Evolutionary conservation across 2,329 filamentous ascomycete genomes (phyloP).

Genomic region (Aaosphaeria arxii): DNA sequence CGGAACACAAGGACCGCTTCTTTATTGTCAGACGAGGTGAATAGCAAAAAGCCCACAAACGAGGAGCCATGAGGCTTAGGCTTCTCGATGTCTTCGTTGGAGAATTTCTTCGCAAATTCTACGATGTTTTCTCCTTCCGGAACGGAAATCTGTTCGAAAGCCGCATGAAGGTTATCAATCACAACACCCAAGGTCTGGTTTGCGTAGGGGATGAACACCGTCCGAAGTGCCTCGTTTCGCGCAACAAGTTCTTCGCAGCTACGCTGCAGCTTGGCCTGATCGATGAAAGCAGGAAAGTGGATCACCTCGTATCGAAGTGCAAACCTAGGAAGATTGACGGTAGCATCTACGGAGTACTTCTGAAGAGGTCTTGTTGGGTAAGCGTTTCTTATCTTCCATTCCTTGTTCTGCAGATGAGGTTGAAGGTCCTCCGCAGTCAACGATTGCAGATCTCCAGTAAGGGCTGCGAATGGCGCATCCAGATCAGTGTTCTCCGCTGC

Average conservation of each 20-base stretch:
- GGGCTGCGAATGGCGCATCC: constrained; percentile 51
- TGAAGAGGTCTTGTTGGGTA: constrained; percentile 60
- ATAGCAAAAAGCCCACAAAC: constrained; percentile 42
- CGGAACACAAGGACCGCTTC: constrained; percentile 55
- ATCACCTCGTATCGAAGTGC: constrained; percentile 65
- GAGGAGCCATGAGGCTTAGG: constrained; percentile 56
- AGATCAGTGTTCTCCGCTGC: constrained; percentile 14
- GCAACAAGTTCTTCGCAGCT: constrained; percentile 57
- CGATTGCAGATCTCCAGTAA: constrained; percentile 42
- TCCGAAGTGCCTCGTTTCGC: constrained; percentile 63
- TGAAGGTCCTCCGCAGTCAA: constrained; percentile 51
- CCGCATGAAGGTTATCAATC: constrained; percentile 51
- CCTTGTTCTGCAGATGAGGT: constrained; percentile 50
- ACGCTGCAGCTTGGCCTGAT: constrained; percentile 48
- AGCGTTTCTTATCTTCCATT: constrained; percentile 54
- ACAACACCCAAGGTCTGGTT: constrained; percentile 57
- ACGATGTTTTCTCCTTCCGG: constrained; percentile 50
- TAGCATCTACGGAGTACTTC: constrained; percentile 57
- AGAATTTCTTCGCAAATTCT: constrained; percentile 53
- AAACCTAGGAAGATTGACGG: constrained; percentile 57
- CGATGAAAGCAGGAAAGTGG: constrained; percentile 54
- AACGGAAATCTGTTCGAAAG: constrained; percentile 40
- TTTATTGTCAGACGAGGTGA: constrained; percentile 56
- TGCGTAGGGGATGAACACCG: constrained; percentile 57
- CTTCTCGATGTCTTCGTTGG: constrained; percentile 55